Evolutionary conservation across 768 basidiomycete genomes (phyloP), one percentile per base, ranked within the genome.

Genomic region (Russula virescens): DNA sequence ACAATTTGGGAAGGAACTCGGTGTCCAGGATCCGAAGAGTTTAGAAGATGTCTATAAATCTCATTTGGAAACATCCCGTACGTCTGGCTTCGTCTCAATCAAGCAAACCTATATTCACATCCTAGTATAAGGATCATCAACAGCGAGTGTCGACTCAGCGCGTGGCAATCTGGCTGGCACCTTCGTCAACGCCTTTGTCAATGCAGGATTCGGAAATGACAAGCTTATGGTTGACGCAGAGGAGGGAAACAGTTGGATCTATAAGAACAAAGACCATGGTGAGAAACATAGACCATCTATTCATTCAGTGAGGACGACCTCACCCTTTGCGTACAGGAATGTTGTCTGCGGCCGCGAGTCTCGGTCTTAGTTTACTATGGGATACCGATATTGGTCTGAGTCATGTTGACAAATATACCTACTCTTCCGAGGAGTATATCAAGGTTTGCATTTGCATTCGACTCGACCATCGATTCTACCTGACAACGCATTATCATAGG

Each of bases 231-330:
- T 95, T 6, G 89, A 88, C 71, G 96, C 94, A 1, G 91, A 94
- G 62, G 95, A 97, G 70, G 96, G 97, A 16, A 91, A 85, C 74
- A 95, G 93, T 69, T 99, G 94, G 94, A 93, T 99, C 61, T 99
- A 98, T 81, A 98, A 98, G 82, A 98, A 98, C 80, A 98, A 98
- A 77, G 96, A 98, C 57, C 93, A 97, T 66, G 97, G 95, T 87
- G 61, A 23, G 80, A 71, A 16, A 26, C 51, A 18, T 31, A 46
- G 10, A 18, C 6, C 5, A n/a, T 55, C 43, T 11, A 18, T 47
- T 26, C 8, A 46, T 28, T 1, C 11, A 26, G 14, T 40, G 25
- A 28, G 26, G 31, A 25, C 26, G n/a, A 11, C 50, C 52, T 28
- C 19, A 49, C 14, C n/a, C 53, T 38, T 46, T 58, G 8, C n/a